Evolutionary conservation across 805 yeast genomes (phyloP).

Genomic region (Schwanniomyces vanrijiae): DNA sequence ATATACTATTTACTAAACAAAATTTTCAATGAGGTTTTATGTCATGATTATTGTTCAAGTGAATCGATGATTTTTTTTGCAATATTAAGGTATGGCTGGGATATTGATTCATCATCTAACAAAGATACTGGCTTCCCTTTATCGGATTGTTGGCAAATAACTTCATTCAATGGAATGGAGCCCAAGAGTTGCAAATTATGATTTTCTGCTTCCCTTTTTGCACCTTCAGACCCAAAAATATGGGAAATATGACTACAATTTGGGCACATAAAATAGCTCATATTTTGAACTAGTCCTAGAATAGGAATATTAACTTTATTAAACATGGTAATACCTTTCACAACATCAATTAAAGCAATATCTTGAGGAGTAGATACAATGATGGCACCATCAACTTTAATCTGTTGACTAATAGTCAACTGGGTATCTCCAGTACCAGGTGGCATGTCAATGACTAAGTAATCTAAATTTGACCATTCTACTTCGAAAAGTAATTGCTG

Average conservation of each 20-base stretch:
- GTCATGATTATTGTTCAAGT: neutral
- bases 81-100: constrained; percentile 47
- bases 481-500: constrained; percentile 85
- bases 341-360: constrained; percentile 76
- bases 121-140: constrained; percentile 63
- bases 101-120: constrained; percentile 34
- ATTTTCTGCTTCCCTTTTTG: constrained; percentile 48
- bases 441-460: constrained; percentile 79
- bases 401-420: constrained; percentile 74
- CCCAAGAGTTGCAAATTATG: constrained; percentile 56
- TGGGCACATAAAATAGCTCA: constrained; percentile 77
- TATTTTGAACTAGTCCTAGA: constrained; percentile 76
- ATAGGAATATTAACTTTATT: constrained; percentile 69
- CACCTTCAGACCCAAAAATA: constrained; percentile 69
- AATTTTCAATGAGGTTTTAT: neutral
- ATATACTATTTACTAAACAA: too few species aligned
- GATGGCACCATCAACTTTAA: constrained; percentile 76
- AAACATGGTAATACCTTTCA: constrained; percentile 79
- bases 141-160: constrained; percentile 63
- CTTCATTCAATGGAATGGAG: constrained; percentile 63
- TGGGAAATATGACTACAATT: constrained; percentile 73
- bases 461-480: constrained; percentile 67
- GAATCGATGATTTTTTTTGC: constrained; percentile 29
- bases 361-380: constrained; percentile 88
- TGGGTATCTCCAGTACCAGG: constrained; percentile 93